Base-by-base conservation (phyloP, 768 basidiomycete species). In the Hydnomerulius pinastri region DNA sequence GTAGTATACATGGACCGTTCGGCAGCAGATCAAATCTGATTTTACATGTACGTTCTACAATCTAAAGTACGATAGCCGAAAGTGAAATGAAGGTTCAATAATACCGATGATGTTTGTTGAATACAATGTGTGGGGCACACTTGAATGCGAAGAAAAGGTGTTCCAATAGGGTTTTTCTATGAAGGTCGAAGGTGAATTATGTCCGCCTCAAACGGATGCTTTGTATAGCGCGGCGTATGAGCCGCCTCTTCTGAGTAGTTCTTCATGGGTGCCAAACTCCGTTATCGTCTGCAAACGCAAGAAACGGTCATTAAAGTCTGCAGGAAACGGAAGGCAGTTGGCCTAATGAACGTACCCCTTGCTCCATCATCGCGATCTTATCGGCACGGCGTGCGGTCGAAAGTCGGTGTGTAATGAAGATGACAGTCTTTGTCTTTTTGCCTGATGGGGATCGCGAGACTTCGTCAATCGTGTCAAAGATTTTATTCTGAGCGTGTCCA, bases 311-410 rank as follows among this genome's bases (percentile, higher is more conserved):
- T 64, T 55, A 63, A 55, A 41, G 18, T 28, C 13, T 25, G 48
- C 41, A 48, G 53, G 41, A 37, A 50, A 38, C 17, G 51, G 43
- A 54, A 23, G 27, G 46, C 40, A 25, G 32, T 50, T 23, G 51
- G 32, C 51, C 32, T 44, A 11, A 51, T 39, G 36, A n/a, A 74
- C 77, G 53, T 56, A 78, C 77, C 49, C 89, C 89, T 60, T 79
- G 77, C 59, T 90, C 85, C 86, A 91, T 89, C 83, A 90, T 87
- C 36, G 87, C 89, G 56, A 91, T 81, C 70, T 90, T 90, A 72
- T 92, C 88, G 54, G 90, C 90, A 36, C 87, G 81, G 3, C 88
- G 84, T 17, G 90, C 89, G 38, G 86, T 87, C 21, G 86, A 83
- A 51, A 92, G 78, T 53, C 87, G 80, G 70, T 92, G 90, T 6